Evolutionary conservation across 2,329 filamentous ascomycete genomes (phyloP).

Genomic region (Fusarium humuli): DNA sequence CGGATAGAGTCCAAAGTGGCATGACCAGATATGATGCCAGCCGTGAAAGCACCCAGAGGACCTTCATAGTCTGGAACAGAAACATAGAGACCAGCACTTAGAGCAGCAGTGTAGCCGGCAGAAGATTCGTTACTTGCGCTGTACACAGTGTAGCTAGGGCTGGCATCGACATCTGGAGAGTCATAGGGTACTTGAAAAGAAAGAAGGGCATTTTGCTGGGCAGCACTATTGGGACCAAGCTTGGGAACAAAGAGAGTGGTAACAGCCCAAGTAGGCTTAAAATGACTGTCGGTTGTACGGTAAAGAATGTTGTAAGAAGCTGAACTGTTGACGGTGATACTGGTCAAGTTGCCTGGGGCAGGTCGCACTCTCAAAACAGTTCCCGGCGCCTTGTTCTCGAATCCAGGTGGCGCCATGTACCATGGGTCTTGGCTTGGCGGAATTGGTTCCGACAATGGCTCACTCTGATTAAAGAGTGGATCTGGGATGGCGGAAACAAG

Average conservation of each 20-base stretch:
- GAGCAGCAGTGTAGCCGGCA: background rate
- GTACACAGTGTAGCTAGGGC: conserved; percentile 37
- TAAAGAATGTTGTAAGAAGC: conserved; percentile 43
- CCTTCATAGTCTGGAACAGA: conserved; percentile 61
- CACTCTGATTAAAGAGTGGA: background rate
- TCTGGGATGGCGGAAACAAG: background rate
- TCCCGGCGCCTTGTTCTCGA: conserved; percentile 33
- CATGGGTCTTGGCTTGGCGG: conserved; percentile 42
- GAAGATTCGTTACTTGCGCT: background rate
- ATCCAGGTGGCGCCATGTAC: conserved; percentile 40
- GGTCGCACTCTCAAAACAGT: conserved; percentile 39
- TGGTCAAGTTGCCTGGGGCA: conserved; percentile 41
- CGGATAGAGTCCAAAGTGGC: conserved; percentile 60
- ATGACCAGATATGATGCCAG: conserved; percentile 57
- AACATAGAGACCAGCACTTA: conserved; percentile 46
- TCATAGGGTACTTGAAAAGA: conserved; percentile 43
- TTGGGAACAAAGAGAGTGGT: conserved; percentile 40
- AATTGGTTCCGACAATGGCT: conserved; percentile 3
- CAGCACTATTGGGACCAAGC: conserved; percentile 24
- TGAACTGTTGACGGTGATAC: conserved; percentile 33
- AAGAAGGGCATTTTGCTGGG: conserved; percentile 19
- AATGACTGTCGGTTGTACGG: conserved; percentile 43
- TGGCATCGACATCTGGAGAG: conserved; percentile 38
- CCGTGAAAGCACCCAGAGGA: conserved; percentile 57
- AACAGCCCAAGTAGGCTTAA: conserved; percentile 41